Evolutionary conservation across 345 rosid genomes (phyloP), one percentile per base, ranked within the genome.

Genomic region (Heritiera littoralis): DNA sequence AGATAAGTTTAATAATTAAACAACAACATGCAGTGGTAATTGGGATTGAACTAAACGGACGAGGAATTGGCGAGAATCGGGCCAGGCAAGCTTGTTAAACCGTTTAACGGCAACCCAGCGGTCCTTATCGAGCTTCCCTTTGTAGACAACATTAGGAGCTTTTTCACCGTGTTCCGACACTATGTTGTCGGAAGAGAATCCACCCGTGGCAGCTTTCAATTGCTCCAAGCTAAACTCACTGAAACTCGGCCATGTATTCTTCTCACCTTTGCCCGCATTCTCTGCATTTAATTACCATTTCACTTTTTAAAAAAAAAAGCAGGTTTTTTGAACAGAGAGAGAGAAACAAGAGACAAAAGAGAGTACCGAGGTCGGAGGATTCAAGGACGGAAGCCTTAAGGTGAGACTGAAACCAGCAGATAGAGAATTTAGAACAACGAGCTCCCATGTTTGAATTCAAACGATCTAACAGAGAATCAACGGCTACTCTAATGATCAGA

Each of bases 81-180:
- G 95, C 98, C 99, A 95, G 41, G 98, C 97, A 49, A 87, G 79
- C 48, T 89, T 90, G 84, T 92, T 91, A 76, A 95, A 95, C 23
- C 99, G 94, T 80, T 95, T 93, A 71, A 95, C 90, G 72, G 99
- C 98, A 83, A 95, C 87, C 83, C 88, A 85, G 9, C 90, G 92
- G 67, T 89, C 94, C 76, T 79, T 81, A 9, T 91, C 97, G 45
- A 95, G 89, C 81, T 86, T 92, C 51, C 98, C 98, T 84, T 88
- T 90, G 87, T 88, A 95, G 72, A 95, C 97, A 73, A 93, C 90
- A 56, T 95, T 95, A 6, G 97, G 99, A 77, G 98, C 97, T 84
- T 94, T 95, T 83, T 93, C 94, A 6, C 99, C 98, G 79, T 95
- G 99, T 78, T 95, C 98, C 75, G 99, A 95, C 6, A 95, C 98